These are phyloP conservation scores for Chernovozyma aurita DNA, from an alignment of 1,139 yeast species.

Conservation along the genomic window DNA sequence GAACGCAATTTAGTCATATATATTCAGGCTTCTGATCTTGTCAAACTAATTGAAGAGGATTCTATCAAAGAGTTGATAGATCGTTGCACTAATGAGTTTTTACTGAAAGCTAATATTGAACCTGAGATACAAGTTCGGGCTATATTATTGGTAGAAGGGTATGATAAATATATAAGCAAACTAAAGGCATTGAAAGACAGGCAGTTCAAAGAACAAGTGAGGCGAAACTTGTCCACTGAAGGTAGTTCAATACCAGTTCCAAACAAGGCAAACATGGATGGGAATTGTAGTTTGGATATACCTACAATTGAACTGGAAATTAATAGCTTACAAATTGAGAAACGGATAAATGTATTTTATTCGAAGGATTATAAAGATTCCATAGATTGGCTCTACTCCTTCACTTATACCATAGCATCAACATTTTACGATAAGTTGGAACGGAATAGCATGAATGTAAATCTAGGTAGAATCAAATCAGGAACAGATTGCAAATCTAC, in stretches of 20 bases:
- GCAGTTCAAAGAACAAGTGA: constrained; percentile 16
- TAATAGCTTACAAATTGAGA: constrained; percentile 24
- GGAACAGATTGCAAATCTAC: constrained; percentile 47
- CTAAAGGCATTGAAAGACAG: constrained; percentile 44
- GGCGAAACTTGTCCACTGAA: constrained; percentile 9
- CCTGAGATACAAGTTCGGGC: constrained; percentile 11
- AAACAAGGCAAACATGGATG: neutral
- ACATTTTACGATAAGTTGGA: constrained; percentile 53
- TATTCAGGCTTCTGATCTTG: constrained; percentile 43
- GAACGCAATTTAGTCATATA: constrained; percentile 44
- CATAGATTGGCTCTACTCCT: constrained; percentile 49
- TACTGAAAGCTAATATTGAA: neutral
- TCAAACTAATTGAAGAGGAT: constrained; percentile 28
- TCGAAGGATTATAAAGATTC: constrained; percentile 46
- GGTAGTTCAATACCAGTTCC: neutral
- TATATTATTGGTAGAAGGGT: constrained; percentile 47
- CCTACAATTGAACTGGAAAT: constrained; percentile 20
- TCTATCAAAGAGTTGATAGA: constrained; percentile 14
- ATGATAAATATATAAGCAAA: constrained; percentile 39
- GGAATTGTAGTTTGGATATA: neutral
- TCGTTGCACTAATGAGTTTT: constrained; percentile 13
- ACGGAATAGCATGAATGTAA: constrained; percentile 50
- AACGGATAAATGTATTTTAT: constrained; percentile 44
- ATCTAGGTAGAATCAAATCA: constrained; percentile 50
- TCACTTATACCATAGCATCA: constrained; percentile 52